phyloP scores from a whole-genome alignment of 345 rosid genomes.

The Nephelium lappaceum region DNA sequence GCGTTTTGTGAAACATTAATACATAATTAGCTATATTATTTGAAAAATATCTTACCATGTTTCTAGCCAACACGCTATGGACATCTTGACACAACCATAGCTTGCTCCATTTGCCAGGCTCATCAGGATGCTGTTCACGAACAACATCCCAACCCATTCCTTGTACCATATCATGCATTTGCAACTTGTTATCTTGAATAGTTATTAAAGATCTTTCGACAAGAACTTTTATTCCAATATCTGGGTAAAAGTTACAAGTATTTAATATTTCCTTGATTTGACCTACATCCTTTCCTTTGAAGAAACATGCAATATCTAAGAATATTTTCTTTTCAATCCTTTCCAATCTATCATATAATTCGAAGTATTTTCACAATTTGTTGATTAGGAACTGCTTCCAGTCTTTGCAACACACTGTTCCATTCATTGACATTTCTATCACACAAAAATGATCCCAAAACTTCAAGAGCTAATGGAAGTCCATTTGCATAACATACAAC shows the following conservation, averaged over 20 bases:
- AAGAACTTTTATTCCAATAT: conserved; percentile 17
- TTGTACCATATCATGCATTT: conserved; percentile 40
- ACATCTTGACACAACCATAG: conserved; percentile 33
- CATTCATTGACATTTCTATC: background rate
- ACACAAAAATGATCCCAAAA: too few relatives aligned
- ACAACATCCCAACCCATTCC: too few relatives aligned
- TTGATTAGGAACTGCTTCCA: conserved; percentile 12
- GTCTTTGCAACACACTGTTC: conserved; percentile 17
- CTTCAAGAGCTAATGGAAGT: too few relatives aligned
- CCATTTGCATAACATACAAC: too few relatives aligned
- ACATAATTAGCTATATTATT: too few relatives aligned
- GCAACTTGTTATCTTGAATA: conserved; percentile 23
- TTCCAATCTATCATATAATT: background rate
- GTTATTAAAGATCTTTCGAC: conserved; percentile 21
- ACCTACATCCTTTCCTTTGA: too few relatives aligned
- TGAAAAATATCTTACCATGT: conserved; percentile 26
- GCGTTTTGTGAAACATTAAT: too few relatives aligned
- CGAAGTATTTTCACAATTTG: conserved; percentile 1
- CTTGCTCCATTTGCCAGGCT: too few relatives aligned
- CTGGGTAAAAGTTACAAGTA: too few relatives aligned
- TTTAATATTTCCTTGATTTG: too few relatives aligned
- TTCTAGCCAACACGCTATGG: conserved; percentile 27
- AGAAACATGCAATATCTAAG: too few relatives aligned
- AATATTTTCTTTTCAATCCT: too few relatives aligned
- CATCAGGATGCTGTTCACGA: conserved; percentile 23